Base-by-base conservation (phyloP, 805 yeast species). In the Geotrichum ghanense region DNA sequence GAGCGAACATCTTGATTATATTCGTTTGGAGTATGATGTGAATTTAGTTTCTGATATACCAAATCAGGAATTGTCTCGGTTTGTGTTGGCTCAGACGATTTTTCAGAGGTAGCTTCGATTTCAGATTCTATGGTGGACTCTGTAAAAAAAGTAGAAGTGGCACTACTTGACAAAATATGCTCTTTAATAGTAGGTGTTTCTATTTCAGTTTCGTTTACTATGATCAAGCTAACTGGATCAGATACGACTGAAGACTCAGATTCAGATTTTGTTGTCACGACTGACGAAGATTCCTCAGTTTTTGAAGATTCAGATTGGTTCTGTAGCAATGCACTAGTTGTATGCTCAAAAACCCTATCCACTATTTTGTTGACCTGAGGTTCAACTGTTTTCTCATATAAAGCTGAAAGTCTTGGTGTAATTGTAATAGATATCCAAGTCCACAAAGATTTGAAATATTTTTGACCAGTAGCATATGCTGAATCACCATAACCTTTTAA, bases 341-440 rank as follows among this genome's bases (percentile, higher is more conserved):
- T 26, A 14, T 49, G 46, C 6, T 47, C 46, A 19, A 42, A 42
- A 3, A 57, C 45, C 6, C 58, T 51, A 27, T 53, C 52, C 37
- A 45, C 50, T 39, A 58, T 55, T 47, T 55, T 56, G 37, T 42
- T 27, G 2, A 57, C 23, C 44, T 56, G 60, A 2, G 61, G 60
- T 48, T 58, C 58, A 23, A 58, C 48, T 5, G 46, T 42, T 34
- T 51, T 48, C 14, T 45, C 45, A 45, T 57, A 57, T 3, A 58
- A 22, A 9, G 44, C 47, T 14, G 20, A 17, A 10, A 52, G 43
- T 26, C 45, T 40, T 10, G 60, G 58, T 1, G 48, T 22, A 1
- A 54, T 45, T 16, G 21, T 42, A 1, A 48, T 14, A 26, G 45
- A 37, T 21, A 54, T 21, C 53, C 52, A 53, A 10, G 25, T 37